Evolutionary conservation across 345 rosid species (phyloP), one percentile per base, ranked within the genome.

Genomic region (Pelargonium nanum): DNA sequence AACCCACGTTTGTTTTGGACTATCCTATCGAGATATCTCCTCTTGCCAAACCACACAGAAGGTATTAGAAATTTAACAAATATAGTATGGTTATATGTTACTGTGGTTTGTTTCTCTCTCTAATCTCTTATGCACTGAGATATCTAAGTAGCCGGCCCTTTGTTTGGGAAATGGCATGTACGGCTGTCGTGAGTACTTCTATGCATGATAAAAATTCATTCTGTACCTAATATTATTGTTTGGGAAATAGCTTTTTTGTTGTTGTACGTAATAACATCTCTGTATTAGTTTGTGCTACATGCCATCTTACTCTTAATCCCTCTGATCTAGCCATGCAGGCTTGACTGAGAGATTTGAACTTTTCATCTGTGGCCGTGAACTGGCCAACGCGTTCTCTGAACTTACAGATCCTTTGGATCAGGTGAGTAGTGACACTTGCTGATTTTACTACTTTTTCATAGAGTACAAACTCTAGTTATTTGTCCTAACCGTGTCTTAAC

Each of bases 311-410:
- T 56, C 24, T 22, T 45, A 60, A 23, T 59, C 56, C 56, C 10
- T 23, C 40, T 16, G 17, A 19, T 64, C 55, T 65, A 89, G 96
- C 63, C 72, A 58, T 61, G 69, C 68, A 67, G 81, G 94, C 67
- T 84, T 93, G 83, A 85, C 96, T 15, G 99, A 89, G 79, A 85
- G 96, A 78, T 93, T 93, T 67, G 96, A 93, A 78, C 89, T 93
- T 62, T 93, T 93, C 76, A 84, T 93, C 10, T 87, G 96, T 24
- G 96, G 99, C 60, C 94, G 96, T 51, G 99, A 93, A 77, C 69
- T 89, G 80, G 99, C 97, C 58, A 93, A 93, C 62, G 97, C 96
- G 72, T 93, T 93, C 66, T 89, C 96, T 55, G 98, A 89, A 77
- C 70, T 87, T 71, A 93, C 97, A 45, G 97, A 93, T 80, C 99